phyloP scores from a whole-genome alignment of 305 asterid species.

The Solanum hybrid region DNA sequence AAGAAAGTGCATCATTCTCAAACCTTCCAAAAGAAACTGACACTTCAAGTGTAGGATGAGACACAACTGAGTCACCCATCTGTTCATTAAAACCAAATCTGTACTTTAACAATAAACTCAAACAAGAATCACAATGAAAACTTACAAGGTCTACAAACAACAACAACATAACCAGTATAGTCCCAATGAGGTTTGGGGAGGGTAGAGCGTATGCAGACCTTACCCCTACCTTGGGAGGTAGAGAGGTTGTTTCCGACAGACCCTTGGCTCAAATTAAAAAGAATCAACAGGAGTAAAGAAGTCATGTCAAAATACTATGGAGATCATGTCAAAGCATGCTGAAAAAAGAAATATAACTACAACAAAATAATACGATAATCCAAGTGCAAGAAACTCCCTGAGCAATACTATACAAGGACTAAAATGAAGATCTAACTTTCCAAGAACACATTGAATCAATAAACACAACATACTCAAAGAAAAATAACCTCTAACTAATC shows the following conservation, averaged over 20 bases:
- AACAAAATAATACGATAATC: background rate
- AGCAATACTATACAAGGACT: background rate
- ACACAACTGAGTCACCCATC: slow-evolving; percentile 62
- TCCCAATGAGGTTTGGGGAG: background rate
- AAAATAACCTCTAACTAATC: background rate
- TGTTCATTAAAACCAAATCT: slow-evolving; percentile 35
- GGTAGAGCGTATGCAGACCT: background rate
- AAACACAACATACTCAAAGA: background rate
- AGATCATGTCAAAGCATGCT: background rate
- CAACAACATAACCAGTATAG: background rate
- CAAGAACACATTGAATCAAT: background rate
- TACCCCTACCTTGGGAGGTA: background rate
- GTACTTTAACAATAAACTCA: slow-evolving; percentile 10
- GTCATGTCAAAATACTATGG: background rate
- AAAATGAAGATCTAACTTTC: slow-evolving; percentile 14
- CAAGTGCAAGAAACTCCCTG: background rate
- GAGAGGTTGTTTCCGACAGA: background rate
- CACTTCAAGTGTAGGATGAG: slow-evolving; percentile 54
- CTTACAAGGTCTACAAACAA: slow-evolving; percentile 1
- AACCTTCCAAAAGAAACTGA: slow-evolving; percentile 93
- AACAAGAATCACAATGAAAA: slow-evolving; percentile 9
- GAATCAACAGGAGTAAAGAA: background rate
- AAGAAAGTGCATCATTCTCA: slow-evolving; percentile 72
- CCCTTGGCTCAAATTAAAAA: background rate
- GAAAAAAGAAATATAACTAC: background rate